These are phyloP conservation scores for Pseudocercospora eumusae DNA, from an alignment of 2,329 filamentous ascomycete genomes.

Conservation along the genomic window DNA sequence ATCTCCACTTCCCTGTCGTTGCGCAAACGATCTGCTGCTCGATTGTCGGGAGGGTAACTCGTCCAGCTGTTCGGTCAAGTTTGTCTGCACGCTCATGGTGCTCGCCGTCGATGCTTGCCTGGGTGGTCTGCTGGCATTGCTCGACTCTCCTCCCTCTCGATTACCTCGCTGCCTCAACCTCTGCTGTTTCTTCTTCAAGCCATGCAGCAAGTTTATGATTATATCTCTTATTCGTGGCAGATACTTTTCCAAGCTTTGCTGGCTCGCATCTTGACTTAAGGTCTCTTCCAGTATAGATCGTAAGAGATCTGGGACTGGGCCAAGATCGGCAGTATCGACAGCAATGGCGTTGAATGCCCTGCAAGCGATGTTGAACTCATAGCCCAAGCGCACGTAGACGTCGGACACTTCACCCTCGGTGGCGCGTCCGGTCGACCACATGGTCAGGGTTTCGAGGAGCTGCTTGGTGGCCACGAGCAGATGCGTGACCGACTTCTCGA, in stretches of 20 bases:
- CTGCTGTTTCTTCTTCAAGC: conserved; percentile 94
- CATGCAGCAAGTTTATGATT: conserved; percentile 95
- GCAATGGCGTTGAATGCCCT: conserved; percentile 95
- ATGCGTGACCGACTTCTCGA: conserved; percentile 98
- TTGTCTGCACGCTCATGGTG: conserved; percentile 47
- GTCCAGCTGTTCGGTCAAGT: conserved; percentile 50
- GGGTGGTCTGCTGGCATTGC: conserved; percentile 32
- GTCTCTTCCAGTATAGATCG: conserved; percentile 92
- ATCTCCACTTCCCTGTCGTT: conserved; percentile 47
- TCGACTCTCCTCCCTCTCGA: conserved; percentile 38
- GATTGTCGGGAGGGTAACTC: conserved; percentile 44
- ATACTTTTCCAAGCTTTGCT: conserved; percentile 90
- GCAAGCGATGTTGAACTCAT: conserved; percentile 99
- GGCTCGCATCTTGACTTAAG: conserved; percentile 91
- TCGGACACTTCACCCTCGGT: conserved; percentile 96
- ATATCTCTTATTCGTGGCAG: conserved; percentile 94
- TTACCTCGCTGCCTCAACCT: conserved; percentile 66
- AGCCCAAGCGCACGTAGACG: conserved; percentile 94
- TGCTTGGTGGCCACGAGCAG: conserved; percentile 97
- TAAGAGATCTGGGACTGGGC: conserved; percentile 89
- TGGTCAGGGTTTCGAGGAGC: conserved; percentile 91
- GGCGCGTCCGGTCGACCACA: conserved; percentile 92
- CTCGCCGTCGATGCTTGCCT: conserved; percentile 52
- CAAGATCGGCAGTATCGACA: conserved; percentile 89
- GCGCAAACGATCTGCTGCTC: conserved; percentile 44